Evolutionary conservation across 208 protist genomes (phyloP).

Genomic region (Wallacemonas collosoma): DNA sequence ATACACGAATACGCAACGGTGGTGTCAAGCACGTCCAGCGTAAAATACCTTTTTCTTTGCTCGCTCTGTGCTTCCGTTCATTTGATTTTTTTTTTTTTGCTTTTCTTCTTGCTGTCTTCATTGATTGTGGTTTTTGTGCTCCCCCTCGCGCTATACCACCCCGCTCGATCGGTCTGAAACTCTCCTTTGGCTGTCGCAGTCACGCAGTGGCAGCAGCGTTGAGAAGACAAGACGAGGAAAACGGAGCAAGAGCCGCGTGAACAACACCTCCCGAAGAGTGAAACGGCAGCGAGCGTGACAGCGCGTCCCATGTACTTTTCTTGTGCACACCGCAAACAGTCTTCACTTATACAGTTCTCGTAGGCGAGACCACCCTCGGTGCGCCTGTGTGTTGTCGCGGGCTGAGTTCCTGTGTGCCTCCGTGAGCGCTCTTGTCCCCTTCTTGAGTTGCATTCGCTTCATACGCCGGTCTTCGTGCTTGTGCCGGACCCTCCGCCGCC

Average conservation of each 20-base stretch:
- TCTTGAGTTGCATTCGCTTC: too few relatives aligned
- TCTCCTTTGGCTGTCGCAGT: too few relatives aligned
- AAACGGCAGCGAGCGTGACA: not conserved
- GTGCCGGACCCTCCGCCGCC: too few relatives aligned
- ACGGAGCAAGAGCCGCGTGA: too few relatives aligned
- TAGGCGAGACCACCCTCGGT: not conserved
- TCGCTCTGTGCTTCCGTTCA: not conserved
- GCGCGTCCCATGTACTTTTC: not conserved
- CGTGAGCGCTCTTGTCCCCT: not conserved
- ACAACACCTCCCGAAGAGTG: not conserved
- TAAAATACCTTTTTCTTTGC: too few relatives aligned
- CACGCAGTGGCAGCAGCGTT: too few relatives aligned
- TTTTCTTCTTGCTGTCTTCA: slow-evolving; percentile 8
- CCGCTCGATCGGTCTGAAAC: too few relatives aligned
- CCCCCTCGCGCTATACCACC: not conserved
- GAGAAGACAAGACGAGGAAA: too few relatives aligned
- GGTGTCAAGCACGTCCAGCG: too few relatives aligned
- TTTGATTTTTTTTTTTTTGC: slow-evolving; percentile 16
- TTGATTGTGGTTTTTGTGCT: slow-evolving; percentile 4
- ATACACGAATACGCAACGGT: not conserved
- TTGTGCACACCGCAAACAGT: not conserved
- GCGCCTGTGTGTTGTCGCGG: too few relatives aligned
- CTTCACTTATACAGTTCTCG: not conserved
- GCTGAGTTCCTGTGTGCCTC: not conserved
- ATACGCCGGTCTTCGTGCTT: too few relatives aligned